Evolutionary conservation across 768 basidiomycete species (phyloP).

Genomic region (Lactifluus echinatus): DNA sequence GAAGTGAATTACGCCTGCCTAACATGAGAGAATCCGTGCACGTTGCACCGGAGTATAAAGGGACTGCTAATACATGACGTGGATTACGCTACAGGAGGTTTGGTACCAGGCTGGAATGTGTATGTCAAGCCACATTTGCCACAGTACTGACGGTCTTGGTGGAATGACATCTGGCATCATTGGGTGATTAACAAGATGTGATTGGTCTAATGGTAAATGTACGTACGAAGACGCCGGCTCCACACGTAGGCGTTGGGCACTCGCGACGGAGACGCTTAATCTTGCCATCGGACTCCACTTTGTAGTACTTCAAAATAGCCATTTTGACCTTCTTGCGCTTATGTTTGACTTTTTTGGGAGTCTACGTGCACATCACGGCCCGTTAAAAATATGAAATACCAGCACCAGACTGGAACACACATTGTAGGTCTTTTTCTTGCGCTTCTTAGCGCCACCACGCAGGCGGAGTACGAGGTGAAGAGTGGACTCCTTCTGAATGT

Average conservation of each 20-base stretch:
- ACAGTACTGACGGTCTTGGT: constrained; percentile 96
- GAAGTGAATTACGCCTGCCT: no score
- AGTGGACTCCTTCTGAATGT: constrained; percentile 99
- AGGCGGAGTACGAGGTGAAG: constrained; percentile 96
- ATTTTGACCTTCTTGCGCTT: constrained; percentile 85
- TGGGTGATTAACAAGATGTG: neutral
- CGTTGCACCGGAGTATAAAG: neutral
- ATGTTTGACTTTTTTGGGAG: constrained; percentile 19
- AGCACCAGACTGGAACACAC: constrained; percentile 35
- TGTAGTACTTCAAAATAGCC: constrained; percentile 99
- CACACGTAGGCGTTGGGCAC: constrained; percentile 76
- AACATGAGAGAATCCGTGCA: no score
- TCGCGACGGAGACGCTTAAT: constrained; percentile 98
- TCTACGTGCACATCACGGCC: constrained; percentile 13
- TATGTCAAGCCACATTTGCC: constrained; percentile 90
- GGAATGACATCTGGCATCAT: constrained; percentile 81
- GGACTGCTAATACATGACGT: neutral
- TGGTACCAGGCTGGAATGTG: constrained; percentile 73
- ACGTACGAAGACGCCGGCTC: constrained; percentile 79
- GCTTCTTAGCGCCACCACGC: constrained; percentile 99
- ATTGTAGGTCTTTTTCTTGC: constrained; percentile 99
- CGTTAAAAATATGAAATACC: neutral
- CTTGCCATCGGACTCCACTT: constrained; percentile 93
- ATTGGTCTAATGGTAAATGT: neutral
- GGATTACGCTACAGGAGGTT: constrained; percentile 60